Conservation (phyloP, 495 filamentous ascomycete genomes). For the Penicillium odoratum region DNA sequence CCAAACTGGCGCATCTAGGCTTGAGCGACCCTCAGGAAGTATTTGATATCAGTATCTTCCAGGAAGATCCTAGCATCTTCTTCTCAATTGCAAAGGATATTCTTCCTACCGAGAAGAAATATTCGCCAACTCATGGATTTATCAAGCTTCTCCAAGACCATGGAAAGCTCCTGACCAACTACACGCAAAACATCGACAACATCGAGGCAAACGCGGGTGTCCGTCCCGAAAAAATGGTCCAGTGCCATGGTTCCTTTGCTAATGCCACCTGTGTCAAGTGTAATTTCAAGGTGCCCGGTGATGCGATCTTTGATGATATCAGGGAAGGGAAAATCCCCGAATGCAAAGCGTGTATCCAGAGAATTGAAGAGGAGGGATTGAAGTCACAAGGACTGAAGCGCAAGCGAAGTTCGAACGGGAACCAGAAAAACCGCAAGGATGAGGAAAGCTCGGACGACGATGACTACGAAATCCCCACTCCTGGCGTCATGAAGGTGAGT, state of each 20-base stretch:
- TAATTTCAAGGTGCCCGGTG: conserved; percentile 68
- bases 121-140: conserved; percentile 91
- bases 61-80: conserved; percentile 85
- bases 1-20: conserved; percentile 72
- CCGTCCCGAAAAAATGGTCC: conserved; percentile 77
- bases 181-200: conserved; percentile 99
- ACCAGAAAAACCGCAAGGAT: conserved; percentile 51
- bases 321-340: conserved; percentile 67
- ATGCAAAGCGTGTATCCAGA: conserved; percentile 45
- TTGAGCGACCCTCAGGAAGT: conserved; percentile 90
- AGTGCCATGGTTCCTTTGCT: conserved; percentile 95
- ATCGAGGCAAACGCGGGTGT: conserved; percentile 90
- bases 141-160: conserved; percentile 92
- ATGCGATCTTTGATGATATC: conserved; percentile 76
- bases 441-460: conserved; percentile 71
- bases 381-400: conserved; percentile 63
- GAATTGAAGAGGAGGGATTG: conserved; percentile 39
- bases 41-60: conserved; percentile 86
- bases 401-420: conserved; percentile 67
- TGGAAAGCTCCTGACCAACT: conserved; percentile 90
- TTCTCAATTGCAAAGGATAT: conserved; percentile 92
- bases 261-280: conserved; percentile 90
- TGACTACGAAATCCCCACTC: conserved; percentile 65
- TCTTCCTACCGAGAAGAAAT: conserved; percentile 68
- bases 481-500: conserved; percentile 87